Evolutionary conservation across 257 asterid species (phyloP).

Genomic region (Salvia miltiorrhiza): DNA sequence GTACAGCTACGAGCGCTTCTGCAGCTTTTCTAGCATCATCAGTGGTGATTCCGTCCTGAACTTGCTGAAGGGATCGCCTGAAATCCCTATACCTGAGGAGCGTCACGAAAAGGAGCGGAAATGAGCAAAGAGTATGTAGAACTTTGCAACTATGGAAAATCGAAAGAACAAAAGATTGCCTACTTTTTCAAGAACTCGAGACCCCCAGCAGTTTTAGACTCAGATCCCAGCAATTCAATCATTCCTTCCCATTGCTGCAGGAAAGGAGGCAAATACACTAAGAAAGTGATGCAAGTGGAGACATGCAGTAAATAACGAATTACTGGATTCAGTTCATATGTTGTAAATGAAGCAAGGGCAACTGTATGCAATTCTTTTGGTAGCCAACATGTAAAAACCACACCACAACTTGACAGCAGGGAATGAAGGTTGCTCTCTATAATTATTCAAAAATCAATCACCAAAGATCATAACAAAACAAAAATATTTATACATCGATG

Average conservation of each 20-base stretch:
- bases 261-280: slow-evolving; percentile 7
- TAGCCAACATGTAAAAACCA: neutral
- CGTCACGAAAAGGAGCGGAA: slow-evolving; percentile 10
- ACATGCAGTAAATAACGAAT: slow-evolving; percentile 1
- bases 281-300: neutral
- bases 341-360: neutral
- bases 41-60: slow-evolving; percentile 46
- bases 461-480: neutral
- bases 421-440: neutral
- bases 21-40: slow-evolving; percentile 76
- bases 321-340: neutral
- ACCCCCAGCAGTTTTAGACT: slow-evolving; percentile 78
- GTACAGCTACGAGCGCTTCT: slow-evolving; percentile 73
- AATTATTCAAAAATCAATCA: neutral
- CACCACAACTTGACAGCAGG: neutral
- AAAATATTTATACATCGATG: neutral
- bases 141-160: neutral
- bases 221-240: slow-evolving; percentile 76
- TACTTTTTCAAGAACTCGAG: slow-evolving; percentile 89
- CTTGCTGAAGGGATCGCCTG: slow-evolving; percentile 76
- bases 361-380: neutral
- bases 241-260: slow-evolving; percentile 98
- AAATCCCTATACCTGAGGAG: slow-evolving; percentile 81
- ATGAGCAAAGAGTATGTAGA: slow-evolving; percentile 1
- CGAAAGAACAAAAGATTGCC: slow-evolving; percentile 12